These are phyloP conservation scores for Mycena floridula DNA, from an alignment of 768 basidiomycete genomes.

Conservation along the genomic window DNA sequence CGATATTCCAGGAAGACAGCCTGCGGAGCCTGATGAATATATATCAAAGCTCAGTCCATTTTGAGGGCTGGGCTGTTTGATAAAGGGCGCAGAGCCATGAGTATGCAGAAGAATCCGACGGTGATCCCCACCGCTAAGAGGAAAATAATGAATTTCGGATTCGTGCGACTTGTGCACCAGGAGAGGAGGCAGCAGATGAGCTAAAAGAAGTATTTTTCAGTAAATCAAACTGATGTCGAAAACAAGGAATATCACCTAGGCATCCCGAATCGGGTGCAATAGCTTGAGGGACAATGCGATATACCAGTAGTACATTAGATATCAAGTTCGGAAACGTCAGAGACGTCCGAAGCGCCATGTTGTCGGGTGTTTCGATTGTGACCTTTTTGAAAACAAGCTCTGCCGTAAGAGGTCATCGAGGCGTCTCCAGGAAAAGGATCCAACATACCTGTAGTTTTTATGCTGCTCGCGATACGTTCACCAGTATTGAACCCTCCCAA, in stretches of 20 bases:
- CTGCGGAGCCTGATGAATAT: slow-evolving; percentile 44
- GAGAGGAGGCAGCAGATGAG: slow-evolving; percentile 54
- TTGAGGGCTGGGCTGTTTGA: slow-evolving; percentile 19
- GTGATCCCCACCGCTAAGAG: slow-evolving; percentile 30
- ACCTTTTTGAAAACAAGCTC: slow-evolving; percentile 31
- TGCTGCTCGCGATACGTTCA: slow-evolving; percentile 19
- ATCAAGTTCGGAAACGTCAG: slow-evolving; percentile 51
- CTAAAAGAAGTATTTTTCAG: slow-evolving; percentile 31
- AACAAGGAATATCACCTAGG: slow-evolving; percentile 1
- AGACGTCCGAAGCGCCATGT: slow-evolving; percentile 30
- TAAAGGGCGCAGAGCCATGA: slow-evolving; percentile 63
- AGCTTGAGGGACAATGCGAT: slow-evolving; percentile 39
- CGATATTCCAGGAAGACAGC: slow-evolving; percentile 42
- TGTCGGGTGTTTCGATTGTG: slow-evolving; percentile 27
- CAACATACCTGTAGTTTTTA: too few species aligned
- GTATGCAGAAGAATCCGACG: slow-evolving; percentile 56
- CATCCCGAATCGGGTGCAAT: slow-evolving; percentile 1
- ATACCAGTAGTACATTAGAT: slow-evolving; percentile 60
- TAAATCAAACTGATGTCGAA: background rate
- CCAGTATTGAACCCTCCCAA: slow-evolving; percentile 43
- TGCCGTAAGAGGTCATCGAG: too few species aligned
- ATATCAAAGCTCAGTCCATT: slow-evolving; percentile 50
- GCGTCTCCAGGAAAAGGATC: too few species aligned
- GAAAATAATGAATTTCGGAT: slow-evolving; percentile 65
- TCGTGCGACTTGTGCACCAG: slow-evolving; percentile 54